phyloP scores from a whole-genome alignment of 2,329 filamentous ascomycete genomes.

The Didymella pinodella region DNA sequence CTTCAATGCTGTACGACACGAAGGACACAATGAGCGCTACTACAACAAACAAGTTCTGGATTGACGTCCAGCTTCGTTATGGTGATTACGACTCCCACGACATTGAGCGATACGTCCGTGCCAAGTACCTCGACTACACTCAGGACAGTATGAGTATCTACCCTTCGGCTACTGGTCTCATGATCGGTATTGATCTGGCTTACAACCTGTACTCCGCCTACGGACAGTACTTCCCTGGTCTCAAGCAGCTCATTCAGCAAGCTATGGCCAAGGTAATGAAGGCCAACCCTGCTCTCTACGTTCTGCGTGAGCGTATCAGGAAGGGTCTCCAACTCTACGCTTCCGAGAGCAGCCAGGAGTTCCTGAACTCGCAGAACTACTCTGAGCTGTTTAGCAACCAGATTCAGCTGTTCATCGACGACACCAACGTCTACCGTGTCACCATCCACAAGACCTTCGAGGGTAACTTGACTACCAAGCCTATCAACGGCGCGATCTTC shows the following conservation, averaged over 20 bases:
- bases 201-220: slow-evolving; percentile 99
- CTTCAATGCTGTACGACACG: slow-evolving; percentile 92
- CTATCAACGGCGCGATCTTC: slow-evolving; percentile 99
- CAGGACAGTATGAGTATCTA: slow-evolving; percentile 99
- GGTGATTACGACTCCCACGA: slow-evolving; percentile 99
- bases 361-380: slow-evolving; percentile 99
- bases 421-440: slow-evolving; percentile 98
- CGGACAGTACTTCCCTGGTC: slow-evolving; percentile 96
- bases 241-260: slow-evolving; percentile 95
- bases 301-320: slow-evolving; percentile 94
- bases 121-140: slow-evolving; percentile 98
- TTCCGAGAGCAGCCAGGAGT: slow-evolving; percentile 98
- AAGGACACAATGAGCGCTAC: slow-evolving; percentile 94
- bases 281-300: slow-evolving; percentile 95
- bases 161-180: slow-evolving; percentile 92
- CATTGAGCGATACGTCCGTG: slow-evolving; percentile 95
- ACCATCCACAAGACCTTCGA: slow-evolving; percentile 99
- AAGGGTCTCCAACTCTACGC: slow-evolving; percentile 98
- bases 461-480: slow-evolving; percentile 98
- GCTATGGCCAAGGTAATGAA: slow-evolving; percentile 99
- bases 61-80: slow-evolving; percentile 95
- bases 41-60: slow-evolving; percentile 99
- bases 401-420: slow-evolving; percentile 98
- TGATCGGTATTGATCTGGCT: slow-evolving; percentile 96
- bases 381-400: slow-evolving; percentile 99